Evolutionary conservation across 1,284 basidiomycete genomes (phyloP).

Genomic region (Albatrellus sp.): DNA sequence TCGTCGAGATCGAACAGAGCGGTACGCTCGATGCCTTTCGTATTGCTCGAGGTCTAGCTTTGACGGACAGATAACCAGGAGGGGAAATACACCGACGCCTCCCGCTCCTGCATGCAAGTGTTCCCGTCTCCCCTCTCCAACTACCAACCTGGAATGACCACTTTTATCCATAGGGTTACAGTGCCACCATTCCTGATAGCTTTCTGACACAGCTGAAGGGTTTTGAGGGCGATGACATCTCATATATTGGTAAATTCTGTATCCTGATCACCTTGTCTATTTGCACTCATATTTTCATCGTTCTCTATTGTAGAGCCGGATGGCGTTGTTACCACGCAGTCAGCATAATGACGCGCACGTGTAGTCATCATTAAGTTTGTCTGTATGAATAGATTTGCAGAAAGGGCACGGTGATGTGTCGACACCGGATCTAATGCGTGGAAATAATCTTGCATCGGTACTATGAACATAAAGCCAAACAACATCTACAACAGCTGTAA

Average conservation of each 20-base stretch:
- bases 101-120: not conserved
- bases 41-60: not conserved
- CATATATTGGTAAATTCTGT: constrained; percentile 34
- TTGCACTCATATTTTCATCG: not conserved
- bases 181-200: constrained; percentile 32
- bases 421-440: too few relatives aligned
- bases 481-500: too few relatives aligned
- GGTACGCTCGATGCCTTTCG: constrained; percentile 19
- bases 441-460: too few relatives aligned
- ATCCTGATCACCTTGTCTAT: too few relatives aligned
- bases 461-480: too few relatives aligned
- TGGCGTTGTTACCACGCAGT: constrained; percentile 4
- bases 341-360: not conserved
- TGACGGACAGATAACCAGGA: not conserved
- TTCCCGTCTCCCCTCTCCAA: not conserved
- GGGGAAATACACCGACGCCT: constrained; percentile 4
- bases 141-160: not conserved
- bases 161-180: constrained; percentile 31
- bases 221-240: constrained; percentile 28
- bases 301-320: not conserved
- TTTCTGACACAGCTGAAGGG: constrained; percentile 24
- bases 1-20: constrained; percentile 22
- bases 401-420: too few relatives aligned
- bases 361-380: too few relatives aligned
- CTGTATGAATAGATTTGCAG: too few relatives aligned